A percentile compares a stretch with the other conserved stretches of the same genome.
Evolutionary conservation across 2,329 filamentous ascomycete species (phyloP).

Genomic region (Colletotrichum orchidophilum): DNA sequence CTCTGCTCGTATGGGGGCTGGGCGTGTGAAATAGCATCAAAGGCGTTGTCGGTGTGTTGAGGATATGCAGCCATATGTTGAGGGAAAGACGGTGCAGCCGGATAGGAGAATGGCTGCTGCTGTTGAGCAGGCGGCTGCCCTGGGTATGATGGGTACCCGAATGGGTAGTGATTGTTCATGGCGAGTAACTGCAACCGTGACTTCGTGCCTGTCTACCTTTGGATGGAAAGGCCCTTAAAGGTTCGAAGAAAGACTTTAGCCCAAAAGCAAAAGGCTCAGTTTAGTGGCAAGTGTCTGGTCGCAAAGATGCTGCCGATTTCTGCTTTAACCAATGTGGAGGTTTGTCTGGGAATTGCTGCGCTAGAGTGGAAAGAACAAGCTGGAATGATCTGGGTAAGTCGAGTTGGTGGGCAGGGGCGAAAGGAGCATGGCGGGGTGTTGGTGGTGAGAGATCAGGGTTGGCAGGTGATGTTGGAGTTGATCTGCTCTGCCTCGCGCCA

Average conservation of each 20-base stretch:
- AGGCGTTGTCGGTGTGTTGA: slow-evolving; percentile 4
- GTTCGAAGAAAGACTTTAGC: not conserved
- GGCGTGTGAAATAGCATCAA: slow-evolving; percentile 4
- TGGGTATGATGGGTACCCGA: slow-evolving; percentile 45
- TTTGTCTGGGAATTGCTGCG: not conserved
- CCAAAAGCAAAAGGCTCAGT: not conserved
- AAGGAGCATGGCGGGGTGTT: slow-evolving; percentile 17
- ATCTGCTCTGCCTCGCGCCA: slow-evolving; percentile 5
- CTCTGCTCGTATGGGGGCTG: slow-evolving; percentile 34
- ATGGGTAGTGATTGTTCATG: slow-evolving; percentile 52
- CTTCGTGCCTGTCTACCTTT: not conserved
- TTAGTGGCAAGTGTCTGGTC: not conserved
- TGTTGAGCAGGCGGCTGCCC: slow-evolving; percentile 35
- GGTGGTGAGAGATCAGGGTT: slow-evolving; percentile 8
- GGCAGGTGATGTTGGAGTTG: slow-evolving; percentile 4
- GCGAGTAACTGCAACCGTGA: slow-evolving; percentile 6
- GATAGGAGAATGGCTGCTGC: slow-evolving; percentile 27
- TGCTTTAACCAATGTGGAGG: not conserved
- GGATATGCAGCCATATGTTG: slow-evolving; percentile 3
- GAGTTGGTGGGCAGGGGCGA: slow-evolving; percentile 3
- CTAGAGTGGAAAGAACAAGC: slow-evolving; percentile 10
- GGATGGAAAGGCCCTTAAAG: not conserved
- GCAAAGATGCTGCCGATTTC: not conserved
- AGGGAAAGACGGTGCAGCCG: slow-evolving; percentile 15
- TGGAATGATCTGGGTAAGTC: not conserved